Percentiles rank a stretch among this genome's conserved stretches.
phyloP scores from a whole-genome alignment of 177 flowering plant genomes.

The Vitis hybrid region DNA sequence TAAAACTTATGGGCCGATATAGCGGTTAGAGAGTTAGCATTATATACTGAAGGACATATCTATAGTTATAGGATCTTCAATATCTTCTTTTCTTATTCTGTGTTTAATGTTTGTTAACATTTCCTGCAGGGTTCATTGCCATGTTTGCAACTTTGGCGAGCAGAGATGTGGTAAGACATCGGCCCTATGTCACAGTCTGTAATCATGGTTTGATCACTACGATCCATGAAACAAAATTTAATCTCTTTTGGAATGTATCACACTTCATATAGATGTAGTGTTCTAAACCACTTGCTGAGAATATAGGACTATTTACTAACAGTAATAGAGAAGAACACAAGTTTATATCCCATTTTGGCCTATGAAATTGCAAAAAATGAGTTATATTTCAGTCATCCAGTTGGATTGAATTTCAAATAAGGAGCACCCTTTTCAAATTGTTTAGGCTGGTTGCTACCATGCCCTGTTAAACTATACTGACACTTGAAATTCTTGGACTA shows the following conservation, averaged over 20 bases:
- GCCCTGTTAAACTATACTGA: no score
- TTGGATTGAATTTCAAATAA: no score
- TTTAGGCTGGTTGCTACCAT: no score
- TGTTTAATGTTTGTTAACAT: not conserved
- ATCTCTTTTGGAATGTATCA: not conserved
- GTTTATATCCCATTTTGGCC: not conserved
- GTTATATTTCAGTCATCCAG: no score
- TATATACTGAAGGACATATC: not conserved
- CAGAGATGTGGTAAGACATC: constrained; percentile 46
- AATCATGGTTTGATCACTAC: not conserved
- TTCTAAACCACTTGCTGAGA: not conserved
- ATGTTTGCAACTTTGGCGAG: constrained; percentile 53
- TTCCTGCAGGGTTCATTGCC: constrained; percentile 45
- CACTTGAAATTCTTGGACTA: no score
- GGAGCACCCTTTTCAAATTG: no score
- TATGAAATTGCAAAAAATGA: not conserved
- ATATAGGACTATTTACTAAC: not conserved
- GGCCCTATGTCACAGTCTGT: not conserved
- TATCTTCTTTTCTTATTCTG: not conserved
- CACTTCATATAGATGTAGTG: not conserved
- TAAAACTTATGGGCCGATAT: constrained; percentile 80
- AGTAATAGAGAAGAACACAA: not conserved
- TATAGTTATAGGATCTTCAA: not conserved
- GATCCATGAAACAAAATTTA: not conserved
- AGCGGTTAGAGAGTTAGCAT: constrained; percentile 36